Conservation (phyloP, 208 protist genomes). For the Kentomonas sorsogonicus region DNA sequence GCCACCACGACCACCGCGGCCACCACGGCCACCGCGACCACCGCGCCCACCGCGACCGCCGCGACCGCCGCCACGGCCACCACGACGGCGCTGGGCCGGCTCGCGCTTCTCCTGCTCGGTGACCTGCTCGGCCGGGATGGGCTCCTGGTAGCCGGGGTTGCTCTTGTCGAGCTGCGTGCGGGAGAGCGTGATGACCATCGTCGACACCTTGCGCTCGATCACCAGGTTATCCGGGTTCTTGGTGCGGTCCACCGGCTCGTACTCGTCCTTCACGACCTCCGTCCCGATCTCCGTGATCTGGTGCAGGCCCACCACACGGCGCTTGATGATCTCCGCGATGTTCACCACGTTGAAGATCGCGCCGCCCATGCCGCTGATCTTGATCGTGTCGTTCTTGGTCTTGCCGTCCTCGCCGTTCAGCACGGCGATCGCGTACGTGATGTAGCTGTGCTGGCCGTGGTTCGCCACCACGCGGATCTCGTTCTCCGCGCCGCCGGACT, state of each 20-base stretch:
- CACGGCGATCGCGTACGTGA: constrained; percentile 82
- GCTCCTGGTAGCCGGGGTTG: constrained; percentile 88
- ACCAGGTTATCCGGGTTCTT: constrained; percentile 63
- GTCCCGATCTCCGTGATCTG: constrained; percentile 87
- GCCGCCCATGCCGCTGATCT: constrained; percentile 86
- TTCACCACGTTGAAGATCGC: constrained; percentile 90
- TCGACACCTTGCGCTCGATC: constrained; percentile 81
- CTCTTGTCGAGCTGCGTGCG: constrained; percentile 72
- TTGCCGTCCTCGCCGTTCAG: constrained; percentile 81
- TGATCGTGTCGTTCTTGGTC: constrained; percentile 79
- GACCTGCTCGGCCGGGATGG: constrained; percentile 85
- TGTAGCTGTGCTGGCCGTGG: constrained; percentile 83
- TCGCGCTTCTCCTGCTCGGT: constrained; percentile 74
- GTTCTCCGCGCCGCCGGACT: constrained; percentile 69
- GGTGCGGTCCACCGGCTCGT: constrained; percentile 70
- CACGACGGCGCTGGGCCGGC: constrained; percentile 21
- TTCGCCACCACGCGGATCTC: constrained; percentile 81
- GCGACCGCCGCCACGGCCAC: constrained; percentile 35
- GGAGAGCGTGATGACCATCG: constrained; percentile 88
- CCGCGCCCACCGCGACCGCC: constrained; percentile 22
- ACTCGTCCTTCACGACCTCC: constrained; percentile 82
- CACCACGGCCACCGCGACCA: not conserved
- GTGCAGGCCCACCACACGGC: constrained; percentile 84
- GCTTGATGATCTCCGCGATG: constrained; percentile 91
- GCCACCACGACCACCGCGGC: constrained; percentile 19